Percentiles rank a stretch among this genome's conserved stretches.
phyloP scores from a whole-genome alignment of 2,329 filamentous ascomycete genomes.

The Aureobasidium sp. region DNA sequence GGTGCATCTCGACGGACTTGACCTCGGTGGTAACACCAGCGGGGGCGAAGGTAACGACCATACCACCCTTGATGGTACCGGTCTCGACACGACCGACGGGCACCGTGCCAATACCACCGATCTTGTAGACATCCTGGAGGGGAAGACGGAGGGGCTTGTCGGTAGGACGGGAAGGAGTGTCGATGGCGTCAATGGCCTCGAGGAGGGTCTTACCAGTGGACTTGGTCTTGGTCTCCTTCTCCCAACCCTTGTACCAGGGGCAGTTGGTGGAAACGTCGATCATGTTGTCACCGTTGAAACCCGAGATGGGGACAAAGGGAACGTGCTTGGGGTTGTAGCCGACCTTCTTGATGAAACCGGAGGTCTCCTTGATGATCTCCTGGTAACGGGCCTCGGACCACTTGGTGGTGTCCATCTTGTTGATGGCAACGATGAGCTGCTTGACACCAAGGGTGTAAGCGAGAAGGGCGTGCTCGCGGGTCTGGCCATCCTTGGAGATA shows the following conservation, averaged over 20 bases:
- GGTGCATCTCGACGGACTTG: conserved; percentile 99
- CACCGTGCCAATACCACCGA: conserved; percentile 99
- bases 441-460: conserved; percentile 99
- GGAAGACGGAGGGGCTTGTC: conserved; percentile 99
- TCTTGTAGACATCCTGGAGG: conserved; percentile 99
- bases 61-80: conserved; percentile 79
- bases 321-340: conserved; percentile 99
- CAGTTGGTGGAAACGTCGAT: conserved; percentile 79
- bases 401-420: conserved; percentile 99
- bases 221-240: conserved; percentile 96
- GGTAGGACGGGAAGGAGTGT: conserved; percentile 82
- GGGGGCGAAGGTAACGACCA: conserved; percentile 98
- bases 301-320: conserved; percentile 98
- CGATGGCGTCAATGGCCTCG: conserved; percentile 96
- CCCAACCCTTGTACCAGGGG: conserved; percentile 99
- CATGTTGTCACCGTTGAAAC: conserved; percentile 99
- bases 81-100: conserved; percentile 99
- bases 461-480: conserved; percentile 99
- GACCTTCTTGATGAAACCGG: conserved; percentile 99
- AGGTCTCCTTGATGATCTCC: conserved; percentile 99
- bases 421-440: conserved; percentile 99
- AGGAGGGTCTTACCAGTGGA: conserved; percentile 91
- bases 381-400: conserved; percentile 95
- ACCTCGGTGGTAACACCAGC: conserved; percentile 99
- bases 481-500: conserved; percentile 99